Conservation (phyloP, 179 eudicot species). For the Spergularia azorica region DNA sequence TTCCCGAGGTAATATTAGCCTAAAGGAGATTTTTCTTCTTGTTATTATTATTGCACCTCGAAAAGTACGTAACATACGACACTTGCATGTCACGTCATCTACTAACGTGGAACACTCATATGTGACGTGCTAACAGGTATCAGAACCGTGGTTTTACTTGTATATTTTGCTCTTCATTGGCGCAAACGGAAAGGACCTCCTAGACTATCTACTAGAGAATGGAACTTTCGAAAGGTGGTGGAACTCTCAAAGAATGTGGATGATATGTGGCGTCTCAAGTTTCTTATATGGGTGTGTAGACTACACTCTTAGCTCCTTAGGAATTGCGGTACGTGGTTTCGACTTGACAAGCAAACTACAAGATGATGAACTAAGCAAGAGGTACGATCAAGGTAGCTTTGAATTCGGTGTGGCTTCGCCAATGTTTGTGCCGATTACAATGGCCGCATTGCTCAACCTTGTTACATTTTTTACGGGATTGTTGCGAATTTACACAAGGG, state of each 20-base stretch:
- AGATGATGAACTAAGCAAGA: constrained; percentile 53
- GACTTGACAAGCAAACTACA: constrained; percentile 63
- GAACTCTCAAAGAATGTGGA: constrained; percentile 83
- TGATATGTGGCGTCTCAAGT: constrained; percentile 51
- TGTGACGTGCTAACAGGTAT: constrained; percentile 35
- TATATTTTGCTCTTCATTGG: constrained; percentile 63
- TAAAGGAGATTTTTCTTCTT: no score
- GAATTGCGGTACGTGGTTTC: constrained; percentile 52
- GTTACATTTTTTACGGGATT: constrained; percentile 43
- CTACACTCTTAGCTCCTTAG: constrained; percentile 40
- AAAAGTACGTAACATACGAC: no score
- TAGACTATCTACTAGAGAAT: constrained; percentile 46
- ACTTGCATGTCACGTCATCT: not conserved
- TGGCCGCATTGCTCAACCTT: constrained; percentile 54
- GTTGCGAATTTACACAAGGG: constrained; percentile 12
- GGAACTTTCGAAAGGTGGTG: constrained; percentile 71
- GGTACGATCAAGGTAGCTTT: constrained; percentile 64
- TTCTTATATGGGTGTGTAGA: constrained; percentile 52
- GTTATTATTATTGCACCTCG: no score
- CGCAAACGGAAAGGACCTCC: constrained; percentile 58
- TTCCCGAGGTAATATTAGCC: constrained; percentile 58
- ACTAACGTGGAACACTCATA: no score
- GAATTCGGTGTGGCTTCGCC: constrained; percentile 73
- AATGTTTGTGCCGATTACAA: constrained; percentile 57
- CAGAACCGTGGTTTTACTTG: constrained; percentile 42